Percentiles rank a stretch among this genome's conserved stretches.
Evolutionary conservation across 1,139 yeast genomes (phyloP).

Genomic region (Tardiomyces depauwii): DNA sequence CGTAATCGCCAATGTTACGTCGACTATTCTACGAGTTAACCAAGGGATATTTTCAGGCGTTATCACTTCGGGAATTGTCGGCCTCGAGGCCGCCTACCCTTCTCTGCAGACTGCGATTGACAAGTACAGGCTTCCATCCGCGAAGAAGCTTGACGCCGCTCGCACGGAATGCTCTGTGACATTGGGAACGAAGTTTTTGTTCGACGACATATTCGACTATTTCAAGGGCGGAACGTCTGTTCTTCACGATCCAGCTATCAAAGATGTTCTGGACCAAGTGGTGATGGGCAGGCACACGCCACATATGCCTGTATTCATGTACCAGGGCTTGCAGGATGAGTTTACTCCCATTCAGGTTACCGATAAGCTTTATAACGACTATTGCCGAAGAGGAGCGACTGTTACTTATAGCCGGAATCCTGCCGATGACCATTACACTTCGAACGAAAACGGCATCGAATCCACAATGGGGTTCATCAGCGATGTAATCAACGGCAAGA

Average conservation of each 20-base stretch:
- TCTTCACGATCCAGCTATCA: neutral
- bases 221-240: neutral
- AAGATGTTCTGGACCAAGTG: conserved; percentile 8
- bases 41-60: conserved; percentile 8
- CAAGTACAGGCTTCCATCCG: neutral
- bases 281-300: conserved; percentile 11
- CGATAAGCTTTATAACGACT: conserved; percentile 11
- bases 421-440: conserved; percentile 7
- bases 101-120: conserved; percentile 6
- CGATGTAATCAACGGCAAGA: neutral
- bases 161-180: neutral
- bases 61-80: conserved; percentile 11
- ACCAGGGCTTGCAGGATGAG: conserved; percentile 14
- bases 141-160: neutral
- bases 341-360: conserved; percentile 14
- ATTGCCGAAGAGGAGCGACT: conserved; percentile 18
- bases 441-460: neutral
- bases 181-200: too few relatives aligned
- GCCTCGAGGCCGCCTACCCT: conserved; percentile 20
- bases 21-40: conserved; percentile 8
- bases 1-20: conserved; percentile 14
- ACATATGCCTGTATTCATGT: conserved; percentile 13
- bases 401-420: conserved; percentile 14
- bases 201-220: neutral
- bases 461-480: neutral